Percentiles rank a stretch among this genome's conserved stretches.
Conservation (phyloP, 2,329 filamentous ascomycete species). For the Microcyclosporella mali region DNA sequence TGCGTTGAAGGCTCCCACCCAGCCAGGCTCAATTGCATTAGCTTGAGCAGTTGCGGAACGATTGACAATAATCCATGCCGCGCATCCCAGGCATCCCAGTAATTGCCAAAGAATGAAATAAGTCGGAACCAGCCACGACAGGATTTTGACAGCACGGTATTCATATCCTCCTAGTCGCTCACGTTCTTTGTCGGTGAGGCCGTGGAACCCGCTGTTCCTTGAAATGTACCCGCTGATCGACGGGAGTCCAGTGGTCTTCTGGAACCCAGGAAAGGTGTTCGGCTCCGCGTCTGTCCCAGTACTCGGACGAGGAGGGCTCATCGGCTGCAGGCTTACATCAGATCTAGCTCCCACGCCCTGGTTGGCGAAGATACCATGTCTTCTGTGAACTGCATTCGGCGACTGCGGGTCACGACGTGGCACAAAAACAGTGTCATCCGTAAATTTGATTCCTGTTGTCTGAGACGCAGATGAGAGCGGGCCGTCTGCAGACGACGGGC, state of each 20-base stretch:
- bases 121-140: conserved; percentile 54
- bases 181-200: conserved; percentile 48
- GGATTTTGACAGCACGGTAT: conserved; percentile 55
- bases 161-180: conserved; percentile 57
- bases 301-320: background rate
- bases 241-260: conserved; percentile 12
- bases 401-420: background rate
- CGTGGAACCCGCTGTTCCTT: conserved; percentile 52
- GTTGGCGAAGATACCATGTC: conserved; percentile 14
- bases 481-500: background rate
- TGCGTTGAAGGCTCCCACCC: conserved; percentile 62
- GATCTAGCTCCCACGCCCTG: conserved; percentile 34
- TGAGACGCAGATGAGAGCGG: background rate
- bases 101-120: conserved; percentile 58
- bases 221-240: conserved; percentile 20
- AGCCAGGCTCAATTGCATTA: conserved; percentile 61
- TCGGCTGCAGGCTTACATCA: conserved; percentile 20
- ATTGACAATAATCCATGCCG: conserved; percentile 54
- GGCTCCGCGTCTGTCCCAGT: background rate
- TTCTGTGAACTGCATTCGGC: background rate
- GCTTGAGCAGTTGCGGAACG: conserved; percentile 42
- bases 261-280: conserved; percentile 3
- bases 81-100: conserved; percentile 53
- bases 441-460: conserved; percentile 1
- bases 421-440: conserved; percentile 4